Conservation (phyloP, 352 stramenopile genomes). For the Phytophthora europaea region DNA sequence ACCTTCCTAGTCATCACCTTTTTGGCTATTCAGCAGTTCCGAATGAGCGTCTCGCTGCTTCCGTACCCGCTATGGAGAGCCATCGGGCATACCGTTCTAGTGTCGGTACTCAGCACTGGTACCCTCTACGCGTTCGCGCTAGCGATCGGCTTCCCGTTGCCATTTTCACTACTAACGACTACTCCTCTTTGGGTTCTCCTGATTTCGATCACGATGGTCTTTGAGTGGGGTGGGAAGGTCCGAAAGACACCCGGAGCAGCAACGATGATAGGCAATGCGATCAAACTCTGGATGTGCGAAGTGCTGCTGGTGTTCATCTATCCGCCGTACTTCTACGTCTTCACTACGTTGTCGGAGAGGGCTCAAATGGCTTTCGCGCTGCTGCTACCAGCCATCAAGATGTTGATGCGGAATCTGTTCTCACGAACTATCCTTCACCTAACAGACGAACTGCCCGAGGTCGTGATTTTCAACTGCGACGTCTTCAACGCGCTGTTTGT, state of each 20-base stretch:
- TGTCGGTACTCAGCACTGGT: constrained; percentile 7
- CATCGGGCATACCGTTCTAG: background rate
- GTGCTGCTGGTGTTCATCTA: constrained; percentile 21
- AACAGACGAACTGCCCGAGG: constrained; percentile 25
- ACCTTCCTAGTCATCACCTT: constrained; percentile 27
- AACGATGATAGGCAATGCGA: constrained; percentile 15
- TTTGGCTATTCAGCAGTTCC: constrained; percentile 25
- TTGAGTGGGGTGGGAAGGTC: constrained; percentile 15
- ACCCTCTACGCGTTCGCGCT: constrained; percentile 18
- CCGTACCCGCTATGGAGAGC: background rate
- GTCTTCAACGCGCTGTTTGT: constrained; percentile 39
- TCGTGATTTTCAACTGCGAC: constrained; percentile 31
- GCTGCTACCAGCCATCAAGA: constrained; percentile 24
- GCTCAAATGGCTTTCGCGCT: constrained; percentile 23
- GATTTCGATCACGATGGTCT: constrained; percentile 4
- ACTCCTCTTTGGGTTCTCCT: constrained; percentile 13
- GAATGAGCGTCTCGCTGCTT: constrained; percentile 17
- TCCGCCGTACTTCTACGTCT: constrained; percentile 30
- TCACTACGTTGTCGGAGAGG: constrained; percentile 4
- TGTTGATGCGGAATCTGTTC: constrained; percentile 27
- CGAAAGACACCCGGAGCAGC: constrained; percentile 3
- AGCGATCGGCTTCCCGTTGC: constrained; percentile 13
- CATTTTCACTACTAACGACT: constrained; percentile 15
- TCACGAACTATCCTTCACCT: constrained; percentile 19
- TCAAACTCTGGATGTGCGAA: constrained; percentile 30